Conservation (phyloP, 2,329 filamentous ascomycete genomes). For the Plectosphaerella cucumerina region DNA sequence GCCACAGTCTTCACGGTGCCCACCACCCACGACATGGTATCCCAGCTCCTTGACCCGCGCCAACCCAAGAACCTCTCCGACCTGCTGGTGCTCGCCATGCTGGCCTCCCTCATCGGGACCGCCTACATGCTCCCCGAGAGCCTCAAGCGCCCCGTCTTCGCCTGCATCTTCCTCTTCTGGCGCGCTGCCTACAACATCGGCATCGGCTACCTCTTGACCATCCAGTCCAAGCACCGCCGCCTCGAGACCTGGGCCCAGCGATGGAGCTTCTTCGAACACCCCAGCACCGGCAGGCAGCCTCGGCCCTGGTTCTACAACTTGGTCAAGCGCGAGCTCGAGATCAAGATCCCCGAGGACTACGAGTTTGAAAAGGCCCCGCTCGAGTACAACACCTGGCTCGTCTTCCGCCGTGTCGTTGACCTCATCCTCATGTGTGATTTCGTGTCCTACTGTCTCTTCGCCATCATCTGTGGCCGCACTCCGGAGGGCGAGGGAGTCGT, state of each 20-base stretch:
- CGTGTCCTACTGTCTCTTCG: constrained; percentile 92
- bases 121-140: constrained; percentile 68
- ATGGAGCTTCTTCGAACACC: constrained; percentile 81
- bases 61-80: constrained; percentile 96
- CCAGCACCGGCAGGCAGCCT: constrained; percentile 74
- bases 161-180: constrained; percentile 86
- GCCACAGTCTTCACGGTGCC: constrained; percentile 86
- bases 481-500: constrained; percentile 67
- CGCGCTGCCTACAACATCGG: constrained; percentile 87
- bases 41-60: constrained; percentile 88
- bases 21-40: constrained; percentile 97
- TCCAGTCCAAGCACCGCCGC: constrained; percentile 84
- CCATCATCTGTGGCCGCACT: constrained; percentile 76
- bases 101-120: constrained; percentile 69
- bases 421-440: constrained; percentile 99
- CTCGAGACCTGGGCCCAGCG: constrained; percentile 85
- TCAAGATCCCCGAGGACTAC: constrained; percentile 92
- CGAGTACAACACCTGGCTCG: constrained; percentile 98
- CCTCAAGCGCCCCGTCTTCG: constrained; percentile 73
- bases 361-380: constrained; percentile 87
- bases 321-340: constrained; percentile 85
- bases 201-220: constrained; percentile 83
- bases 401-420: constrained; percentile 93
- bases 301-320: constrained; percentile 77
- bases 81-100: constrained; percentile 70